Evolutionary conservation across 2,329 filamentous ascomycete species (phyloP), one percentile per base, ranked within the genome.

Genomic region (Colletotrichum kahawae): DNA sequence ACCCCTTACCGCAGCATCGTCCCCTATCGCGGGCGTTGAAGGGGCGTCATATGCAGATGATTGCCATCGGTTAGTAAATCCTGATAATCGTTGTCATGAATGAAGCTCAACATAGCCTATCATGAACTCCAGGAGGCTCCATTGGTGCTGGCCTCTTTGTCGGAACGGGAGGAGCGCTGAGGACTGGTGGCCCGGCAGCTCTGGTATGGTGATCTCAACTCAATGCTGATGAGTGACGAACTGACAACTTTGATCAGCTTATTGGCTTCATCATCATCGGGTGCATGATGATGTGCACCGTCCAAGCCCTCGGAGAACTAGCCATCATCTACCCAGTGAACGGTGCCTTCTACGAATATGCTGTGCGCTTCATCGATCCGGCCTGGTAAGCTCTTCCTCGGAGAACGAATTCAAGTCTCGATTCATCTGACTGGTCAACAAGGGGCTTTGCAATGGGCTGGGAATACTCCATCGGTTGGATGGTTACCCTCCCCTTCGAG

Each of bases 291-390:
- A 65, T 54, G 48, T 88, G 89, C 76, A 86, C 89, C 62, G 90
- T 90, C 60, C 91, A 86, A 85, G 90, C 91, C 10, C 85, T 92
- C 48, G 91, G 90, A 51, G 91, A 92, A 82, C 84, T 92, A 29
- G 89, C 90, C 2, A 90, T 91, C 14, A 81, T 92, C 78, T 87
- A 91, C 24, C 91, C 91, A 1, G 88, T 92, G 10, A 91, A 90
- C 14, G 91, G 91, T 27, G 88, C 88, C 54, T 92, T 92, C 82
- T 91, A 91, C 65, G 85, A 89, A 7, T 91, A 92, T 81, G 86
- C 88, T 67, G 87, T 90, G 78, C 89, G 91, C 27, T 88, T 92
- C 62, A 88, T 92, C 70, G 91, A 92, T 79, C 90, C 91, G 62
- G 88, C 91, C 1, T 88, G 90, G 82, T 66, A 21, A 31, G 24